Conservation (phyloP, 1,284 basidiomycete genomes). For the Afroboletus lepidellus region DNA sequence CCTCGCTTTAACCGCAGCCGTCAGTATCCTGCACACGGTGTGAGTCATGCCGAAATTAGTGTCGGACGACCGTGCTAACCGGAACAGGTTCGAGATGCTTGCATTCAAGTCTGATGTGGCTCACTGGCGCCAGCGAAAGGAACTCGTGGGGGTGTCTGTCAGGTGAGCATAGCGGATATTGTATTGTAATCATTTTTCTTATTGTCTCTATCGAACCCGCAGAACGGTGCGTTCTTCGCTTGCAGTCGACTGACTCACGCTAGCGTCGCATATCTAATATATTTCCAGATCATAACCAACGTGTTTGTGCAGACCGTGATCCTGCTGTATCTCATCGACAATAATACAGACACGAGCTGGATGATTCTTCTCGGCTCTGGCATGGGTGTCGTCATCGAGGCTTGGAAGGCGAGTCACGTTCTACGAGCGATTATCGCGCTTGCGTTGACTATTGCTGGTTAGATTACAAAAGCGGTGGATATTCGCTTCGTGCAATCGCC, state of each 20-base stretch:
- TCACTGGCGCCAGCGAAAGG: constrained; percentile 93
- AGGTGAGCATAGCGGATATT: constrained; percentile 43
- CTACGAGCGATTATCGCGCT: constrained; percentile 12
- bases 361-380: constrained; percentile 93
- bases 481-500: constrained; percentile 64
- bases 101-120: constrained; percentile 93
- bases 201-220: constrained; percentile 15
- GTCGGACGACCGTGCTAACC: constrained; percentile 4
- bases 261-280: constrained; percentile 10
- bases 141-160: constrained; percentile 81
- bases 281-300: constrained; percentile 80
- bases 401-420: constrained; percentile 78
- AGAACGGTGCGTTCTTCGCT: constrained; percentile 42
- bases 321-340: constrained; percentile 91
- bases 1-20: constrained; percentile 76
- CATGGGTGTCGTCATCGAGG: constrained; percentile 87
- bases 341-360: constrained; percentile 92
- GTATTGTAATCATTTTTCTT: constrained; percentile 3
- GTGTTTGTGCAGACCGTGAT: constrained; percentile 90
- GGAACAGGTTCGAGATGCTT: constrained; percentile 82
- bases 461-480: constrained; percentile 88
- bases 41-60: constrained; percentile 41
- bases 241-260: constrained; percentile 9
- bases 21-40: constrained; percentile 86
- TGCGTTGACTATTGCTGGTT: constrained; percentile 9